Conservation (phyloP, 345 rosid species). For the Murraya paniculata region DNA sequence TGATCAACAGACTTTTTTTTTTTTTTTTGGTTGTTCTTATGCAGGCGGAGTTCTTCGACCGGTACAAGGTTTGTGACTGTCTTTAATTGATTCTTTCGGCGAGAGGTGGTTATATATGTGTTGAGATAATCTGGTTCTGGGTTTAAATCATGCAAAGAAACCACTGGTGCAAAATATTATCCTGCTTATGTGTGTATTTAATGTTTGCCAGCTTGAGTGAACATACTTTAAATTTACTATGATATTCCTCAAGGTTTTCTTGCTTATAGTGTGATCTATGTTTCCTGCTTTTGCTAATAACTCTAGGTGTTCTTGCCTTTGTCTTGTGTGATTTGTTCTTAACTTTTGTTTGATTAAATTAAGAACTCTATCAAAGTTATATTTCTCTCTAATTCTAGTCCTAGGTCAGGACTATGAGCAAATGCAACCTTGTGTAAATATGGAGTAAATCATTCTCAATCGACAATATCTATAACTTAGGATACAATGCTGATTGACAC, state of each 20-base stretch:
- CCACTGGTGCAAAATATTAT: background rate
- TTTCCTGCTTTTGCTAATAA: background rate
- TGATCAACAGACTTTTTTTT: background rate
- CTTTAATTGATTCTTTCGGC: background rate
- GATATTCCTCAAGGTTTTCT: background rate
- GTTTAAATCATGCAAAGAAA: background rate
- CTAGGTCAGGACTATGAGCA: too few relatives aligned
- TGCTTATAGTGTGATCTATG: background rate
- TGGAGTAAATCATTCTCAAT: too few relatives aligned
- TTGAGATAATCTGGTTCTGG: background rate
- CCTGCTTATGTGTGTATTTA: too few relatives aligned
- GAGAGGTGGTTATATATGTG: background rate
- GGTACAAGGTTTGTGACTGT: conserved; percentile 59
- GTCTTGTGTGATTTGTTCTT: background rate
- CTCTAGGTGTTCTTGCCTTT: background rate
- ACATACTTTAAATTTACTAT: background rate
- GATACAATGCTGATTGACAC: too few relatives aligned
- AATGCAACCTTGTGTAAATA: too few relatives aligned
- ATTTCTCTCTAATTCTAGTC: too few relatives aligned
- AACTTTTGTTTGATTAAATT: too few relatives aligned
- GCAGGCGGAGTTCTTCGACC: conserved; percentile 91
- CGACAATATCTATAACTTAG: too few relatives aligned
- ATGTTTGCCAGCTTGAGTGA: background rate
- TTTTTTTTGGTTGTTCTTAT: conserved; percentile 1
- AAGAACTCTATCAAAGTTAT: too few relatives aligned